Evolutionary conservation across 164 flowering plant genomes (phyloP).

Genomic region (Vitis vinifera): ASM3070453v1 NC_081820.1:1085001-1085500

Average conservation of each 20-base stretch:
- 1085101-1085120: background rate
- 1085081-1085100: too few species aligned
- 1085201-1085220: conserved; percentile 55
- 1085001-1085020: conserved; percentile 26
- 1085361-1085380: conserved; percentile 43
- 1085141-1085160: conserved; percentile 35
- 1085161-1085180: conserved; percentile 30
- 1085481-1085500: too few species aligned
- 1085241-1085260: conserved; percentile 30
- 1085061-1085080: background rate
- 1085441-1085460: too few species aligned
- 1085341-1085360: conserved; percentile 38
- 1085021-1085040: conserved; percentile 41
- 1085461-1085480: too few species aligned
- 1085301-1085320: conserved; percentile 33
- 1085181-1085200: conserved; percentile 53
- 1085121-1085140: conserved; percentile 18
- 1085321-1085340: conserved; percentile 47
- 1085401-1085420: too few species aligned
- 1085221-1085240: conserved; percentile 39
- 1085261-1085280: conserved; percentile 42
- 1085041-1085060: background rate
- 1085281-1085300: conserved; percentile 42
- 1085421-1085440: too few species aligned
- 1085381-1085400: background rate